Evolutionary conservation across 1,284 basidiomycete genomes (phyloP), one percentile per base, ranked within the genome.

Genomic region (Naganishia sp.): DNA sequence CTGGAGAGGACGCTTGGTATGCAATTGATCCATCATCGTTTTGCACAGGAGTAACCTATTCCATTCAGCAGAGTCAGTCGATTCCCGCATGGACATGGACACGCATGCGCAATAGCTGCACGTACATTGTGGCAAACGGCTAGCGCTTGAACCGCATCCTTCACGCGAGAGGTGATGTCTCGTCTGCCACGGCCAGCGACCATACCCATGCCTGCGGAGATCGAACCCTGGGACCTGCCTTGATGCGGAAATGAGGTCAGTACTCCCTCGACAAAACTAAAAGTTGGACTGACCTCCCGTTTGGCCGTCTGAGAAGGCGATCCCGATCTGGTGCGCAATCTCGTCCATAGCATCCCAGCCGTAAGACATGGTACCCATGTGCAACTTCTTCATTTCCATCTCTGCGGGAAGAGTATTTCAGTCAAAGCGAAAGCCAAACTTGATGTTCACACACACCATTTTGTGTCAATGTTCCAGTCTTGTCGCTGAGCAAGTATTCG

Each of bases 371-470:
- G 96, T 99, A 2, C 96, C 96, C 89, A 99, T 92, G 75, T 99
- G 95, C 43, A 99, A 82, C 77, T 96, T 98, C 81, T 90, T 94
- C 85, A 99, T 88, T 79, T 99, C 95, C 96, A 99, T 99, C 77
- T 97, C 94, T 94, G 76, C 5, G 35, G 25, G 17, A 39, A 39
- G 35, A 39, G 3, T 0, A 62, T n/a, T 28, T 17, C 18, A 28
- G 28, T 13, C 11, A 42, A 53, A 41, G 43, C 46, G 64, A 47
- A 50, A 58, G 39, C 32, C 49, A 73, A 46, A 25, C 31, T 41
- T 28, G 32, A 25, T 28, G 28, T 50, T 11, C 1, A 23, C 18
- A 70, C 85, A 28, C 67, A 92, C 93, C 95, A 75, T 99, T 99
- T 78, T 97, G 91, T 0, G 96, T 99, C 63, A 99, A 80, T 3